phyloP scores from a whole-genome alignment of 73 alveolate genomes.

The Paramecium biaurelia region DNA sequence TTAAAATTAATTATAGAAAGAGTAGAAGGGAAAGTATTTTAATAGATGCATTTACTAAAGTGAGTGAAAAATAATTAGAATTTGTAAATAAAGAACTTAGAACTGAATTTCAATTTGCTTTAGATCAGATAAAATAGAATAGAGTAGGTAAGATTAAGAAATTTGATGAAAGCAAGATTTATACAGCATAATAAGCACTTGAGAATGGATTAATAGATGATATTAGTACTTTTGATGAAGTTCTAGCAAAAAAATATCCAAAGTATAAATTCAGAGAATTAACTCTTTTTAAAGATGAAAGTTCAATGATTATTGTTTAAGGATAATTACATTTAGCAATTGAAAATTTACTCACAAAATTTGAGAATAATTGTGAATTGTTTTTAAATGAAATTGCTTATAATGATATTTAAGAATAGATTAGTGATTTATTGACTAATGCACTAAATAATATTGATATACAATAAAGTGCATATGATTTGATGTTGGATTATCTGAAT shows the following conservation, averaged over 20 bases:
- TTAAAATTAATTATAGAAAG: not conserved
- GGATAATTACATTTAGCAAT: constrained; percentile 8
- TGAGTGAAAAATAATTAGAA: not conserved
- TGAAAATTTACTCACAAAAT: not conserved
- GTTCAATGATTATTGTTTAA: not conserved
- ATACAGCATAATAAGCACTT: constrained; percentile 30
- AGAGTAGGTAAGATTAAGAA: not conserved
- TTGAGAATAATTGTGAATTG: not conserved
- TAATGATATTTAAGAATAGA: not conserved
- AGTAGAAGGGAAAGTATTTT: not conserved
- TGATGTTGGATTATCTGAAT: constrained; percentile 6
- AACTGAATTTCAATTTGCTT: not conserved
- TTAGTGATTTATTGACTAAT: not conserved
- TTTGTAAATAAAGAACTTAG: not conserved
- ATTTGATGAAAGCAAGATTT: not conserved
- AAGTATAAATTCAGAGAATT: not conserved
- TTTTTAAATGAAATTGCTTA: not conserved
- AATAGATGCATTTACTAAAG: constrained; percentile 21
- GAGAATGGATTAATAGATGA: constrained; percentile 20
- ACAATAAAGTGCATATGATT: not conserved
- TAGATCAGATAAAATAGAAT: not conserved
- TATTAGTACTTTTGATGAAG: constrained; percentile 13
- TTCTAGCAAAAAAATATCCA: not conserved
- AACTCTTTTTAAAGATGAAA: not conserved
- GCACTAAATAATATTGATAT: not conserved